A percentile compares a stretch with the other conserved stretches of the same genome.
Conservation (phyloP, 2,329 filamentous ascomycete genomes). For the Epichloe amarillans region DNA sequence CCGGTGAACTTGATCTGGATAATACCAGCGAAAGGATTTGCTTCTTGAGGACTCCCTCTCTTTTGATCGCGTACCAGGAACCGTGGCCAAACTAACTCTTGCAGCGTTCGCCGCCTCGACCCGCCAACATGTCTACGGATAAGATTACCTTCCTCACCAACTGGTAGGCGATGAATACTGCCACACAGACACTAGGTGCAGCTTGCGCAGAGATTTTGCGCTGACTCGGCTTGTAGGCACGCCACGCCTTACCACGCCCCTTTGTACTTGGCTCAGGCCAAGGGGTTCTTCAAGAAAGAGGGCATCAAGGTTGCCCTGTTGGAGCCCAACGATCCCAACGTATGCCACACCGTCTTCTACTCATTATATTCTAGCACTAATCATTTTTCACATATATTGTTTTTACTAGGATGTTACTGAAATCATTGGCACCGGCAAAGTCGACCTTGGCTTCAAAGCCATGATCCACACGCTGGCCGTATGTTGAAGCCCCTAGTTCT, state of each 20-base stretch:
- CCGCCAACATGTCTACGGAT: slow-evolving; percentile 58
- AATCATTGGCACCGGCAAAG: slow-evolving; percentile 63
- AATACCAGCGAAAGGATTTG: slow-evolving; percentile 83
- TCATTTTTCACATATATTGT: not conserved
- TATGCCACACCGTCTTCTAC: slow-evolving; percentile 19
- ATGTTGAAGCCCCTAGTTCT: slow-evolving; percentile 10
- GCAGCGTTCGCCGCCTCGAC: slow-evolving; percentile 29
- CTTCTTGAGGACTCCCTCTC: slow-evolving; percentile 38
- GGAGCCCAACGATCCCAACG: slow-evolving; percentile 66
- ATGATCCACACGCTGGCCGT: slow-evolving; percentile 74
- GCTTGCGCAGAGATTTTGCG: not conserved
- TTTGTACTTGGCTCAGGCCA: slow-evolving; percentile 62
- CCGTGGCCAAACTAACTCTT: slow-evolving; percentile 31
- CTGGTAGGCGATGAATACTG: slow-evolving; percentile 40
- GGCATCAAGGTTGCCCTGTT: slow-evolving; percentile 66
- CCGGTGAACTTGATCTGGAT: slow-evolving; percentile 77
- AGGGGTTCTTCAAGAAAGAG: slow-evolving; percentile 62
- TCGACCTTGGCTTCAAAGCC: slow-evolving; percentile 69
- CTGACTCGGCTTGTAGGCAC: slow-evolving; percentile 39
- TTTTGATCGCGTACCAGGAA: slow-evolving; percentile 10
- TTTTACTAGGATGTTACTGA: slow-evolving; percentile 56
- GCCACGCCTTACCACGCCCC: slow-evolving; percentile 72
- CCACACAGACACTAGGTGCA: not conserved
- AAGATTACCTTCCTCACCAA: slow-evolving; percentile 79
- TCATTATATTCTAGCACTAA: not conserved